A percentile compares a stretch with the other conserved stretches of the same genome.
Conservation (phyloP, 2,329 filamentous ascomycete species). For the Fusarium staphyleae region DNA sequence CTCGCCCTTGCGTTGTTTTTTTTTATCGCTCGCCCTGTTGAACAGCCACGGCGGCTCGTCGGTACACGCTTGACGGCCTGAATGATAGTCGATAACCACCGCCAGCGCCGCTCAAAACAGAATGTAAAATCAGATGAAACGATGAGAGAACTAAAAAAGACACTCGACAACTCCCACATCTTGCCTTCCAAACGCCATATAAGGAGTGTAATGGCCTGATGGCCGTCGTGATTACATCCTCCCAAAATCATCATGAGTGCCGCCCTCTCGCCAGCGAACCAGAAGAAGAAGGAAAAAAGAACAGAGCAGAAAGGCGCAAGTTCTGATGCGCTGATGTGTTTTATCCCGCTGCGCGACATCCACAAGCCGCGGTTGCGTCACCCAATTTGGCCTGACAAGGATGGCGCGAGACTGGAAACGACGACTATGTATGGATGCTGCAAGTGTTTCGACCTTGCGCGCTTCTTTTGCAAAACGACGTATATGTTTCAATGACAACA, state of each 20-base stretch:
- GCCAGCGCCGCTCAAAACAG: slow-evolving; percentile 5
- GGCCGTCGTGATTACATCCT: slow-evolving; percentile 52
- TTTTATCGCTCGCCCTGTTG: slow-evolving; percentile 10
- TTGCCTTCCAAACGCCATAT: slow-evolving; percentile 44
- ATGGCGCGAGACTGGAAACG: slow-evolving; percentile 17
- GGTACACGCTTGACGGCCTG: background rate
- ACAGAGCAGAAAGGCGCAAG: slow-evolving; percentile 13
- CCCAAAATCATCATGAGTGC: slow-evolving; percentile 42
- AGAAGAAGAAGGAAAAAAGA: slow-evolving; percentile 27
- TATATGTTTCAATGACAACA: slow-evolving; percentile 21
- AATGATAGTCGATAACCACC: background rate
- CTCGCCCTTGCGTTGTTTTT: slow-evolving; percentile 13
- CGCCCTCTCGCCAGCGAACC: slow-evolving; percentile 34
- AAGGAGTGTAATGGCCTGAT: slow-evolving; percentile 49
- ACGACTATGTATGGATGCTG: slow-evolving; percentile 14
- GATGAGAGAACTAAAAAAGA: slow-evolving; percentile 29
- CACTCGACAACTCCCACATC: slow-evolving; percentile 42
- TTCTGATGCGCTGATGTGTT: slow-evolving; percentile 8
- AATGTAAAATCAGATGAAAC: slow-evolving; percentile 22
- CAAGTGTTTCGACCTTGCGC: slow-evolving; percentile 16
- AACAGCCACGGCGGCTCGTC: slow-evolving; percentile 7
- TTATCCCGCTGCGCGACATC: slow-evolving; percentile 15
- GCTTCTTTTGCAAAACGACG: slow-evolving; percentile 21
- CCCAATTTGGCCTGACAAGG: slow-evolving; percentile 12
- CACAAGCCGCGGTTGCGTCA: slow-evolving; percentile 20